A percentile compares a stretch with the other conserved stretches of the same genome.
These are phyloP conservation scores for Xylaria sp. DNA, from an alignment of 2,329 filamentous ascomycete genomes.

Conservation along the genomic window DNA sequence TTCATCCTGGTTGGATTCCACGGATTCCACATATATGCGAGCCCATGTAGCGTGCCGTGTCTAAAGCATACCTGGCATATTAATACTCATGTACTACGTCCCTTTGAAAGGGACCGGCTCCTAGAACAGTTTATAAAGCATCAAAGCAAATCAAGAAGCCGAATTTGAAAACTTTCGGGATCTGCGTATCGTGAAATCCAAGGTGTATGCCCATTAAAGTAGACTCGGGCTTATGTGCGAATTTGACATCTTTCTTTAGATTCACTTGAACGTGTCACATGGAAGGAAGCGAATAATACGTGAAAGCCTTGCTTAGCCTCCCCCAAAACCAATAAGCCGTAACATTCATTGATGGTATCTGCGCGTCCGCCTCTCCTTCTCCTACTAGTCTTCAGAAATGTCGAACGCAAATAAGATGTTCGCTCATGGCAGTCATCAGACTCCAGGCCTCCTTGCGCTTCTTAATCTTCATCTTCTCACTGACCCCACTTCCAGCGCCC, in stretches of 20 bases:
- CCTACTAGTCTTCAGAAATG: constrained; percentile 68
- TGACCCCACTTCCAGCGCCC: neutral
- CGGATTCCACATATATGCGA: constrained; percentile 35
- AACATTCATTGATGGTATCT: neutral
- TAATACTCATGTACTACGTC: constrained; percentile 40
- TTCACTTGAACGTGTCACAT: neutral
- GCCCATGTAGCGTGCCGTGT: constrained; percentile 47
- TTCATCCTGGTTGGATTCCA: neutral
- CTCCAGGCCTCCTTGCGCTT: constrained; percentile 85
- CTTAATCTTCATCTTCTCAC: constrained; percentile 70
- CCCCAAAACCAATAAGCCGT: neutral
- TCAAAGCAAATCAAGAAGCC: constrained; percentile 4
- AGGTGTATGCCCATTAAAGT: neutral
- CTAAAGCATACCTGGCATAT: constrained; percentile 39
- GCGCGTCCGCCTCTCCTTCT: neutral
- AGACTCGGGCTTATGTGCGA: neutral
- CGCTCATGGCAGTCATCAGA: constrained; percentile 71
- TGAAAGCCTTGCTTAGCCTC: neutral
- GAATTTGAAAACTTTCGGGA: neutral
- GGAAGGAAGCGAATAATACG: neutral
- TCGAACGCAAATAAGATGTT: constrained; percentile 73
- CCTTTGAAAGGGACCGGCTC: constrained; percentile 30
- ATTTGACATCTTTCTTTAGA: neutral
- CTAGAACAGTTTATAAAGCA: constrained; percentile 31
- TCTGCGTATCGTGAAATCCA: neutral